Percentiles rank a stretch among this genome's conserved stretches.
phyloP scores from a whole-genome alignment of 2,329 filamentous ascomycete species.

The Scedosporium boydii region DNA sequence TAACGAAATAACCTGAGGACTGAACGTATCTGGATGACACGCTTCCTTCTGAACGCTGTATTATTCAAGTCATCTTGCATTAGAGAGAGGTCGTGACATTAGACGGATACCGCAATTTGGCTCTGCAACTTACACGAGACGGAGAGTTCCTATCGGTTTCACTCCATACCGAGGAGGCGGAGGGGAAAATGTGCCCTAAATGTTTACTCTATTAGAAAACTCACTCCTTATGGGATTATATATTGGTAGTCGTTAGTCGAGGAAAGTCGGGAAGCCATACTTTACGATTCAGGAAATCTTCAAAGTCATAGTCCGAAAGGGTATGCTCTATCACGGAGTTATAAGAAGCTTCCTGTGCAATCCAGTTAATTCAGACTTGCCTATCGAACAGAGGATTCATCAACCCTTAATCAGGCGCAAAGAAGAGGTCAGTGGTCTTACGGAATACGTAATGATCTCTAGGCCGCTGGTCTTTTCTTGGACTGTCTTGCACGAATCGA shows the following conservation, averaged over 20 bases:
- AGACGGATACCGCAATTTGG: background rate
- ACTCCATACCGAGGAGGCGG: slow-evolving; percentile 31
- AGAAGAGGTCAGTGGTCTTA: slow-evolving; percentile 16
- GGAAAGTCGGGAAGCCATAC: slow-evolving; percentile 24
- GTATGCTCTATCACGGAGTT: slow-evolving; percentile 41
- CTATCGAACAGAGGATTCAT: background rate
- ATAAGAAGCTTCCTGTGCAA: slow-evolving; percentile 39
- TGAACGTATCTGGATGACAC: slow-evolving; percentile 47
- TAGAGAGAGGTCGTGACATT: background rate
- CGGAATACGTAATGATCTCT: slow-evolving; percentile 51
- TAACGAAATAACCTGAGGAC: slow-evolving; percentile 44
- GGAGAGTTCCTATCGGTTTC: slow-evolving; percentile 38
- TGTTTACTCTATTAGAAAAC: background rate
- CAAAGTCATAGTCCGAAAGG: slow-evolving; percentile 43
- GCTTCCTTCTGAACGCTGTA: slow-evolving; percentile 47
- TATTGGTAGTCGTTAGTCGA: background rate
- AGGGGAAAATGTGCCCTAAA: slow-evolving; percentile 42
- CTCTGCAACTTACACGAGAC: slow-evolving; percentile 39
- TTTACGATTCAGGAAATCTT: slow-evolving; percentile 42
- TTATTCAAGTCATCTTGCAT: background rate
- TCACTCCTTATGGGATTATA: background rate
- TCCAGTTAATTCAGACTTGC: background rate
- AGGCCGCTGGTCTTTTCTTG: slow-evolving; percentile 44
- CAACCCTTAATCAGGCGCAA: background rate
- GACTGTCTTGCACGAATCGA: slow-evolving; percentile 38